phyloP scores from a whole-genome alignment of 2,329 filamentous ascomycete genomes.

The Ceratocystis colombiana region DNA sequence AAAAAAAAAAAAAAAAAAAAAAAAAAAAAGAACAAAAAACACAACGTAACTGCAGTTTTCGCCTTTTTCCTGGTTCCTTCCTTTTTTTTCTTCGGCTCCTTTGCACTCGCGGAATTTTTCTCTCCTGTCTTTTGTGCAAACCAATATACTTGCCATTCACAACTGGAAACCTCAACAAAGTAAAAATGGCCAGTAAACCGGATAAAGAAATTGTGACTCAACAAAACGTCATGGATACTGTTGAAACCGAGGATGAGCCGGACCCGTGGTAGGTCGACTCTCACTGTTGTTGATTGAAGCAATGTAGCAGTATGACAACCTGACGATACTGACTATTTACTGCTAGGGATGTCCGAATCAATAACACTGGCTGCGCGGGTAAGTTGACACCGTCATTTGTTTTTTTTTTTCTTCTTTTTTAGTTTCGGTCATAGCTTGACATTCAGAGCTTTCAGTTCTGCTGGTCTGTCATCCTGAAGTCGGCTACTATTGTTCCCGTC shows the following conservation, averaged over 20 bases:
- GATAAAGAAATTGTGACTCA: constrained; percentile 29
- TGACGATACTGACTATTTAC: background rate
- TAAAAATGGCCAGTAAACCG: constrained; percentile 32
- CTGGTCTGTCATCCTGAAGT: background rate
- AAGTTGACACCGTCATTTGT: constrained; percentile 28
- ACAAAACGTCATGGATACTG: constrained; percentile 27
- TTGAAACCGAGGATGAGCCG: constrained; percentile 68
- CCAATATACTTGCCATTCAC: background rate
- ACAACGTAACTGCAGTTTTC: background rate
- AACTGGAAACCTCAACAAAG: background rate
- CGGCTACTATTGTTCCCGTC: background rate
- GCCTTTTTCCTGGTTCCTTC: background rate
- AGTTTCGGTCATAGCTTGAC: background rate
- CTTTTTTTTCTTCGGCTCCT: background rate
- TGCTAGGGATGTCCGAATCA: constrained; percentile 81
- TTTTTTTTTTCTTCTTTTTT: too few relatives aligned
- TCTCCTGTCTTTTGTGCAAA: background rate
- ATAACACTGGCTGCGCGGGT: constrained; percentile 91
- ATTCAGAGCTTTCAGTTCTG: background rate
- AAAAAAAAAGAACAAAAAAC: too few relatives aligned
- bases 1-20: too few relatives aligned
- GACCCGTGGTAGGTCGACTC: constrained; percentile 69
- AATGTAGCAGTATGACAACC: background rate
- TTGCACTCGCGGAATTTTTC: background rate
- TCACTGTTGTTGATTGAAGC: background rate